A percentile compares a stretch with the other conserved stretches of the same genome.
These are phyloP conservation scores for Tieghemostelium lacteum DNA, from an alignment of 78 protist species.

Conservation along the genomic window DNA sequence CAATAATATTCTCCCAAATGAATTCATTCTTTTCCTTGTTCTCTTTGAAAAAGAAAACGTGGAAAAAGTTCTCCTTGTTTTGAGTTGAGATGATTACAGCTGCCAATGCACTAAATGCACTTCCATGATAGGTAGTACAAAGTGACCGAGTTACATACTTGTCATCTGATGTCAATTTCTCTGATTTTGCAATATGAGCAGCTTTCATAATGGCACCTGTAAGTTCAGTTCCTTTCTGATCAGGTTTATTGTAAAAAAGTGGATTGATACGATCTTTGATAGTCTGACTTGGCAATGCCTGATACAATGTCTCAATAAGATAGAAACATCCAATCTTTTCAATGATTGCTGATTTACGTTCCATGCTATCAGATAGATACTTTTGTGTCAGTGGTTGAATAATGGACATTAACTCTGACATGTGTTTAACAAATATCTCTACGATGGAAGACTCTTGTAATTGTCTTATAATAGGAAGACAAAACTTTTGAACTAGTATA, in stretches of 20 bases:
- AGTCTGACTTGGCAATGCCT: slow-evolving; percentile 12
- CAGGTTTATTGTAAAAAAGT: slow-evolving; percentile 38
- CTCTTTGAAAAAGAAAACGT: slow-evolving; percentile 81
- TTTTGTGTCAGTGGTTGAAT: slow-evolving; percentile 64
- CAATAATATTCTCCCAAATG: slow-evolving; percentile 86
- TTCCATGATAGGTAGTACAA: slow-evolving; percentile 49
- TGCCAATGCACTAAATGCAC: slow-evolving; percentile 83
- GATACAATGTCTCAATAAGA: slow-evolving; percentile 49
- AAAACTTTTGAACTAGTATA: slow-evolving; percentile 48
- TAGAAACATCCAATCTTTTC: slow-evolving; percentile 77
- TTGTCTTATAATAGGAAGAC: slow-evolving; percentile 51
- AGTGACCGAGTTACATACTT: slow-evolving; percentile 39
- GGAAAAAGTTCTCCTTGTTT: slow-evolving; percentile 68
- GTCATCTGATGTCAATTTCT: slow-evolving; percentile 45
- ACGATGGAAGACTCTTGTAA: slow-evolving; percentile 22
- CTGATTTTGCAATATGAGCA: slow-evolving; percentile 78
- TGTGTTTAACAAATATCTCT: slow-evolving; percentile 33
- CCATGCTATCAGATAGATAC: slow-evolving; percentile 14
- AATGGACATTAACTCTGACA: slow-evolving; percentile 38
- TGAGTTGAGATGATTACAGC: slow-evolving; percentile 79
- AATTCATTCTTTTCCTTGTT: slow-evolving; percentile 75
- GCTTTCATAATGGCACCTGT: slow-evolving; percentile 76
- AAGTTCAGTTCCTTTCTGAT: slow-evolving; percentile 81
- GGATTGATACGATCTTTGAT: slow-evolving; percentile 70
- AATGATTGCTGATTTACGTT: slow-evolving; percentile 38